Conservation (phyloP, 345 rosid genomes). For the Eucalyptus decipiens region DNA sequence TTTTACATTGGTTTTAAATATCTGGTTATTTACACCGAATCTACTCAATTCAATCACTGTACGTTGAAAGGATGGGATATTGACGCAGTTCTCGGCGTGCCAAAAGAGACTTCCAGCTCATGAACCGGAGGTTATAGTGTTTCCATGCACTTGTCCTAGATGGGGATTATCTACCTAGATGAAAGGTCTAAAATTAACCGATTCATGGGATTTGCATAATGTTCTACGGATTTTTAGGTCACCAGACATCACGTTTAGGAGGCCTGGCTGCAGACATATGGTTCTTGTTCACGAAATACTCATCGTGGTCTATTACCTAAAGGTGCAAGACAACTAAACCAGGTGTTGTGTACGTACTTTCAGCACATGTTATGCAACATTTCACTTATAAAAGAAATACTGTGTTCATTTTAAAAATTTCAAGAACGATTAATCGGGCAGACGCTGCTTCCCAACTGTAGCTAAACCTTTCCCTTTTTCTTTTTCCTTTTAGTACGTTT, state of each 20-base stretch:
- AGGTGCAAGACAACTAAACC: background rate
- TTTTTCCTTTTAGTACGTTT: background rate
- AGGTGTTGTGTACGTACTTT: background rate
- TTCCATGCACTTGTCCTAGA: background rate
- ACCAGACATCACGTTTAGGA: background rate
- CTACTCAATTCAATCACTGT: background rate
- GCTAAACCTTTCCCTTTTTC: background rate
- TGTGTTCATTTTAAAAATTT: background rate
- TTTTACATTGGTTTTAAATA: background rate
- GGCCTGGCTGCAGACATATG: background rate
- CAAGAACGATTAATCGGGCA: background rate
- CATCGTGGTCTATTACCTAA: background rate
- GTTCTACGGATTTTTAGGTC: background rate
- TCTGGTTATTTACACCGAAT: background rate
- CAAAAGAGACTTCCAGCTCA: background rate
- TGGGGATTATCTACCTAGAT: background rate
- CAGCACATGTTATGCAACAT: background rate
- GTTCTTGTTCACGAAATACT: background rate
- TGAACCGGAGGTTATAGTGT: background rate
- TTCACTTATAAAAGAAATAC: background rate
- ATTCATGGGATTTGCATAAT: background rate
- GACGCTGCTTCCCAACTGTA: background rate
- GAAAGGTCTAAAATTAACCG: background rate
- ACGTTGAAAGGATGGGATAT: background rate
- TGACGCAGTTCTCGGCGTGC: background rate